Conservation (phyloP, 805 yeast species). For the Candida maesae region DNA sequence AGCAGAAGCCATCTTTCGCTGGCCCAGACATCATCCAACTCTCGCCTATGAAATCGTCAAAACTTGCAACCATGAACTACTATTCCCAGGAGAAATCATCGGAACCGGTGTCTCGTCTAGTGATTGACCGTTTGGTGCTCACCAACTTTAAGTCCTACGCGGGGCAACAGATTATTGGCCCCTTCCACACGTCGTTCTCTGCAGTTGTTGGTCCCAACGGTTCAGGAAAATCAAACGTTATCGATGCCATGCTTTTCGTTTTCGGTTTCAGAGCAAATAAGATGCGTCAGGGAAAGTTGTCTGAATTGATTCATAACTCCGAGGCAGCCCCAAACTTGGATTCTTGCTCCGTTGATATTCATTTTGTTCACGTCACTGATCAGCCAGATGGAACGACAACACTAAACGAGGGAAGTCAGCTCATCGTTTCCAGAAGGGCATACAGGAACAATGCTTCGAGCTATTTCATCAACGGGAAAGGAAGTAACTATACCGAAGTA, state of each 20-base stretch:
- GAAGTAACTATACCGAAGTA: slow-evolving; percentile 75
- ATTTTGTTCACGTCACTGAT: slow-evolving; percentile 76
- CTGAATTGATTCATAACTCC: slow-evolving; percentile 90
- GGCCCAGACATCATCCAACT: slow-evolving; percentile 38
- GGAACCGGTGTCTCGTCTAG: slow-evolving; percentile 54
- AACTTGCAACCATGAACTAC: slow-evolving; percentile 28
- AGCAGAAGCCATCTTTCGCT: slow-evolving; percentile 31
- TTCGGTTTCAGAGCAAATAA: slow-evolving; percentile 96
- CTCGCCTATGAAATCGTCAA: slow-evolving; percentile 36
- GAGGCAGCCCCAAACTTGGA: slow-evolving; percentile 60
- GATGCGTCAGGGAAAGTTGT: slow-evolving; percentile 93
- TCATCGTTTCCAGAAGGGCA: slow-evolving; percentile 80
- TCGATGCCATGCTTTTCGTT: slow-evolving; percentile 92
- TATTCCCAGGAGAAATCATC: slow-evolving; percentile 24
- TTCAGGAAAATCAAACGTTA: slow-evolving; percentile 95
- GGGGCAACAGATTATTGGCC: slow-evolving; percentile 89
- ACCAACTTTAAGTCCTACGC: slow-evolving; percentile 94
- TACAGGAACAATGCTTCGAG: slow-evolving; percentile 70
- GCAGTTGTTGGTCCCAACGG: slow-evolving; percentile 99
- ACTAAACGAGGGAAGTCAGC: slow-evolving; percentile 44
- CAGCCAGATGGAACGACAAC: slow-evolving; percentile 41
- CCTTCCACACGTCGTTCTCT: slow-evolving; percentile 88
- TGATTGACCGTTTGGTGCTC: slow-evolving; percentile 68
- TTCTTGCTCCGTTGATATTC: slow-evolving; percentile 87
- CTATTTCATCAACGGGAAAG: slow-evolving; percentile 67